A percentile compares a stretch with the other conserved stretches of the same genome.
These are phyloP conservation scores for Macaranga tanarius DNA, from an alignment of 441 rosid genomes.

Conservation along the genomic window DNA sequence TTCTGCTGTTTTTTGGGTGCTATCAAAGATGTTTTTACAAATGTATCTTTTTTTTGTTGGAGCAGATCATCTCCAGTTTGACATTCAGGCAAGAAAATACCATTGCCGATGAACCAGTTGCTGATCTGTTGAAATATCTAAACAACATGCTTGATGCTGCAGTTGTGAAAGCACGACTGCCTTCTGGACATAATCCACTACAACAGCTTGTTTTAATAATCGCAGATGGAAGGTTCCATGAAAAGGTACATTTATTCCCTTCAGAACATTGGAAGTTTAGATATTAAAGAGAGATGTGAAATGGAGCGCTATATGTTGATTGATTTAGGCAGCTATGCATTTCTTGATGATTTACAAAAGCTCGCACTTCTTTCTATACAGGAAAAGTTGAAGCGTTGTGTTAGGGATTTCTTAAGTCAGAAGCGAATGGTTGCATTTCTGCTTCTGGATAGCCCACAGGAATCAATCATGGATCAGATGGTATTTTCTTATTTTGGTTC, in stretches of 20 bases:
- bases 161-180: constrained; percentile 65
- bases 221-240: constrained; percentile 92
- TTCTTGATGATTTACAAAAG: neutral
- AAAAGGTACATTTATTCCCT: constrained; percentile 51
- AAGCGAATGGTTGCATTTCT: constrained; percentile 97
- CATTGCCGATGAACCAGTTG: constrained; percentile 77
- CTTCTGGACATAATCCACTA: constrained; percentile 89
- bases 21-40: neutral
- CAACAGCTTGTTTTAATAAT: constrained; percentile 95
- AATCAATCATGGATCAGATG: constrained; percentile 71
- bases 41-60: constrained; percentile 15
- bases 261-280: neutral
- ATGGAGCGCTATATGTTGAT: neutral
- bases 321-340: neutral
- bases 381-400: constrained; percentile 68
- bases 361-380: constrained; percentile 24
- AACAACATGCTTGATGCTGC: constrained; percentile 69
- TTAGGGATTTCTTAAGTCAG: constrained; percentile 69
- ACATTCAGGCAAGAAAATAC: constrained; percentile 92
- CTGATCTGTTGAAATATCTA: constrained; percentile 69
- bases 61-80: constrained; percentile 83
- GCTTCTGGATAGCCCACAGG: constrained; percentile 70
- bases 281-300: neutral
- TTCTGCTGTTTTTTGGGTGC: neutral
- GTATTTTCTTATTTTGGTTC: constrained; percentile 34